Evolutionary conservation across 1,284 basidiomycete genomes (phyloP).

Genomic region (Anthracocystis setariae): DNA sequence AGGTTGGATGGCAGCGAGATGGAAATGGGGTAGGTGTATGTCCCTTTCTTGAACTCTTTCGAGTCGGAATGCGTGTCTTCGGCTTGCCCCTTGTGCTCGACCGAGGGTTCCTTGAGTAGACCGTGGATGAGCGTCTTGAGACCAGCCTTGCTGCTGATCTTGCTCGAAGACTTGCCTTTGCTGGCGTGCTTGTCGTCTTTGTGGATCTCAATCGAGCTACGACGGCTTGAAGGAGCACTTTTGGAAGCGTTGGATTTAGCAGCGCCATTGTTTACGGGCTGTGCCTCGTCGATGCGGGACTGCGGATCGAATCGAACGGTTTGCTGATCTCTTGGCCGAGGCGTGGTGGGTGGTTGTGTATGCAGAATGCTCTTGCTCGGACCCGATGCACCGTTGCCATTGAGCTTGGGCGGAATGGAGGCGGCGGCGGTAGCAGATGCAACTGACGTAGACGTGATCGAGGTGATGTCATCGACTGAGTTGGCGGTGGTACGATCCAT

Average conservation of each 20-base stretch:
- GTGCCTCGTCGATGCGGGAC: conserved; percentile 29
- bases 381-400: not conserved
- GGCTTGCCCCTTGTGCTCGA: conserved; percentile 13
- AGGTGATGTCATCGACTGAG: conserved; percentile 2
- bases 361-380: conserved; percentile 36
- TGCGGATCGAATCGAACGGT: conserved; percentile 45
- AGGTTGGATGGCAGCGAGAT: conserved; percentile 83
- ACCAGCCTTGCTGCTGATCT: conserved; percentile 27
- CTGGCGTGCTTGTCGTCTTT: conserved; percentile 17
- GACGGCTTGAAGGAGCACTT: conserved; percentile 28
- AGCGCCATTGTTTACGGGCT: conserved; percentile 5
- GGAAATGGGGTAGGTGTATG: conserved; percentile 92
- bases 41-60: conserved; percentile 90
- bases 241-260: conserved; percentile 9
- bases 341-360: conserved; percentile 10
- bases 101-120: conserved; percentile 39
- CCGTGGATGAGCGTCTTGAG: conserved; percentile 49
- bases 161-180: conserved; percentile 22
- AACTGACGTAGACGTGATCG: not conserved
- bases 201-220: conserved; percentile 31
- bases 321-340: conserved; percentile 30
- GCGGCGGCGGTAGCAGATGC: not conserved
- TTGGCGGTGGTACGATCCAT: conserved; percentile 25
- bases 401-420: conserved; percentile 3
- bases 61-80: conserved; percentile 72